Evolutionary conservation across 2,329 filamentous ascomycete genomes (phyloP).

Genomic region (Sclerotinia minor): DNA sequence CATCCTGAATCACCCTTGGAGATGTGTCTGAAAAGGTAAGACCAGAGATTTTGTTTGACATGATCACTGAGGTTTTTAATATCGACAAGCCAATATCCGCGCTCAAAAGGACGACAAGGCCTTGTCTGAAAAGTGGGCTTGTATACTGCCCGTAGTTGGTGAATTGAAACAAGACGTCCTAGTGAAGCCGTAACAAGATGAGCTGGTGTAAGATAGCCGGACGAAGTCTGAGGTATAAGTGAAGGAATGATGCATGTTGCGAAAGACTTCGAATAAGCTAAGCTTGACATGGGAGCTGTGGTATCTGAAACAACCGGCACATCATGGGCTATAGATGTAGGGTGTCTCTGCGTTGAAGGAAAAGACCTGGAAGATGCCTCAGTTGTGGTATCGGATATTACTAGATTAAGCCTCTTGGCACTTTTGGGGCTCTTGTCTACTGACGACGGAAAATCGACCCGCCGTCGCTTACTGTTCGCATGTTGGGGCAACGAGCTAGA

Average conservation of each 20-base stretch:
- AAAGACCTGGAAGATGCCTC: conserved; percentile 1
- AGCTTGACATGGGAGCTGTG: not conserved
- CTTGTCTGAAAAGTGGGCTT: conserved; percentile 52
- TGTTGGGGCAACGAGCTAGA: conserved; percentile 6
- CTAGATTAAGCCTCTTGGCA: not conserved
- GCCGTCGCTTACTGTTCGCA: conserved; percentile 14
- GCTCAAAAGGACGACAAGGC: conserved; percentile 59
- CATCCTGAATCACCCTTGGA: conserved; percentile 61
- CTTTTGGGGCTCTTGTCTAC: not conserved
- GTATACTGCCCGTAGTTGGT: conserved; percentile 54
- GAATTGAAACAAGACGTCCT: conserved; percentile 44
- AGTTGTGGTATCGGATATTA: conserved; percentile 15
- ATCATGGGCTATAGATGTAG: not conserved
- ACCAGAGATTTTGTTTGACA: conserved; percentile 59
- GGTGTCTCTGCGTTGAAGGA: not conserved
- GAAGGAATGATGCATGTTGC: conserved; percentile 53
- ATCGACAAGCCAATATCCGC: conserved; percentile 75
- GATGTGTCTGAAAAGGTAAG: conserved; percentile 60
- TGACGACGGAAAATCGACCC: conserved; percentile 15
- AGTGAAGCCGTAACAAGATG: conserved; percentile 59
- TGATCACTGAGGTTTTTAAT: conserved; percentile 54
- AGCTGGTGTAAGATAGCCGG: conserved; percentile 48
- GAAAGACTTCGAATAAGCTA: not conserved
- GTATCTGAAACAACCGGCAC: not conserved
- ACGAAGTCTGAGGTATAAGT: conserved; percentile 54